Percentiles rank a stretch among this genome's conserved stretches.
Evolutionary conservation across 2,329 filamentous ascomycete genomes (phyloP).

Genomic region (Ascochyta clinopodiicola): DNA sequence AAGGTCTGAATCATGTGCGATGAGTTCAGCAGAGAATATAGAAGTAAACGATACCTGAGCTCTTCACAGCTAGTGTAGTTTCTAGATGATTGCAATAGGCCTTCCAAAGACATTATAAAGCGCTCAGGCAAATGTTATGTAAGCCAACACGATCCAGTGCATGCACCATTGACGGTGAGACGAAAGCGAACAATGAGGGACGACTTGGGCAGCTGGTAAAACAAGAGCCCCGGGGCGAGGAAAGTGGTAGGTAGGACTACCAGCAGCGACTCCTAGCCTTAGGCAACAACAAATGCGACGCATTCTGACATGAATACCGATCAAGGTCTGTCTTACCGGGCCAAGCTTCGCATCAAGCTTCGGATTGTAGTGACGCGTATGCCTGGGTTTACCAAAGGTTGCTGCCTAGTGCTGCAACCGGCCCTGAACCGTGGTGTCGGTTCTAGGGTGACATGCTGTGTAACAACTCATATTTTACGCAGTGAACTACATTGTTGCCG

Average conservation of each 20-base stretch:
- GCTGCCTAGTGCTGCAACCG: slow-evolving; percentile 2
- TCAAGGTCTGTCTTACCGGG: background rate
- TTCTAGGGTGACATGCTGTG: background rate
- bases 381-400: background rate
- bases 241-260: background rate
- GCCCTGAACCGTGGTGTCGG: background rate
- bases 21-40: no score
- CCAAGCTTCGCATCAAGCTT: slow-evolving; percentile 1
- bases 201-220: background rate
- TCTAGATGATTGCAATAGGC: no score
- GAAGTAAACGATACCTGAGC: no score
- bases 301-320: background rate
- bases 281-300: background rate
- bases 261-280: background rate
- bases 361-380: background rate
- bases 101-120: no score
- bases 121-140: no score
- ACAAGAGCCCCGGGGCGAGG: background rate
- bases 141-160: no score
- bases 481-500: background rate
- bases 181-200: background rate
- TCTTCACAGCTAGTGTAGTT: no score
- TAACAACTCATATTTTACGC: background rate
- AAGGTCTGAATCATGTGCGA: no score
- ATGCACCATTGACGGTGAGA: no score